A percentile compares a stretch with the other conserved stretches of the same genome.
phyloP scores from a whole-genome alignment of 805 yeast genomes.

The Ogataea henricii region DNA sequence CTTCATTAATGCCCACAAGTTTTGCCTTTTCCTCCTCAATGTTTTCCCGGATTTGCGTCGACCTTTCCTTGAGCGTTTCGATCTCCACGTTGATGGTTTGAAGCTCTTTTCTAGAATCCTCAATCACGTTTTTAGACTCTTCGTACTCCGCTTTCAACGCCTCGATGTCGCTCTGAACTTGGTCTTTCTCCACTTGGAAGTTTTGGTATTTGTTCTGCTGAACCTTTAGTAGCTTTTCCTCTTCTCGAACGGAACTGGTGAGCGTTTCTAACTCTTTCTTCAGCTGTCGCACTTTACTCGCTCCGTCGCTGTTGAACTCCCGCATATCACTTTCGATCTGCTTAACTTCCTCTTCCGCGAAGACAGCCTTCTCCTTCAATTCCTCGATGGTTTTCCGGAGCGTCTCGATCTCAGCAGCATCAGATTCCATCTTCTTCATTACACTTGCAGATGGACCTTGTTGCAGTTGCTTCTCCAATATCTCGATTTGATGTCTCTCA shows the following conservation, averaged over 20 bases:
- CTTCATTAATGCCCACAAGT: constrained; percentile 72
- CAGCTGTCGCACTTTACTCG: constrained; percentile 71
- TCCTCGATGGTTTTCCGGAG: constrained; percentile 42
- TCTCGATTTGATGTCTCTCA: constrained; percentile 58
- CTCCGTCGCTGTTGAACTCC: constrained; percentile 80
- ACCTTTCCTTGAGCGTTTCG: constrained; percentile 27
- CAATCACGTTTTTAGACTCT: constrained; percentile 37
- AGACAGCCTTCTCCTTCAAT: constrained; percentile 35
- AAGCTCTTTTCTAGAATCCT: constrained; percentile 37
- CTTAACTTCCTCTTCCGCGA: constrained; percentile 46
- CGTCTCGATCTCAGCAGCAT: constrained; percentile 46
- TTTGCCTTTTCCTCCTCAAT: constrained; percentile 59
- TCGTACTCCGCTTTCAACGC: constrained; percentile 44
- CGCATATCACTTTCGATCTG: constrained; percentile 72
- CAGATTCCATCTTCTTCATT: constrained; percentile 49
- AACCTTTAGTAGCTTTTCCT: constrained; percentile 44
- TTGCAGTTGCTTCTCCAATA: constrained; percentile 55
- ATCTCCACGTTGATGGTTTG: constrained; percentile 30
- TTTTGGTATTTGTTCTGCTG: constrained; percentile 60
- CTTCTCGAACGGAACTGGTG: constrained; percentile 34
- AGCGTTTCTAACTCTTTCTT: constrained; percentile 52
- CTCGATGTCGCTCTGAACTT: constrained; percentile 56
- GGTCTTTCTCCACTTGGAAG: constrained; percentile 71
- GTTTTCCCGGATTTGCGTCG: constrained; percentile 34
- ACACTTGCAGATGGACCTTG: constrained; percentile 58